phyloP scores from a whole-genome alignment of 441 rosid species.

The Adansonia grandidieri region DNA sequence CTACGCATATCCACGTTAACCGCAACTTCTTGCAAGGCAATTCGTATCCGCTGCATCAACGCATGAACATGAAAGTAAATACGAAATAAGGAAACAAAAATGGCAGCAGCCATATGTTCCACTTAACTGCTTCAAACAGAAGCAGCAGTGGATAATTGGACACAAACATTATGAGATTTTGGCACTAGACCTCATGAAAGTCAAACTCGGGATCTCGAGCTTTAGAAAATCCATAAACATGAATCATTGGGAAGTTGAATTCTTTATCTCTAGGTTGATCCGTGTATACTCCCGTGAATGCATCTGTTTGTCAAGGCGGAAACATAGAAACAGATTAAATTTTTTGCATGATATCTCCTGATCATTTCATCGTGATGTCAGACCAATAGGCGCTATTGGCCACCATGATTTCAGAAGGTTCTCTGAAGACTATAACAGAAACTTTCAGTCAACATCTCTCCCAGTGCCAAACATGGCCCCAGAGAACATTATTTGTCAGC shows the following conservation, averaged over 20 bases:
- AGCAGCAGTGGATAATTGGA: not conserved
- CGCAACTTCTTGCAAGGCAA: constrained; percentile 67
- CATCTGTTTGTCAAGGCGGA: constrained; percentile 49
- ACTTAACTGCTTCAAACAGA: not conserved
- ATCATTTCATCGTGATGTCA: not conserved
- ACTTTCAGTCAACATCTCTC: not conserved
- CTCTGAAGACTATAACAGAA: not conserved
- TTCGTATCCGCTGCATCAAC: constrained; percentile 73
- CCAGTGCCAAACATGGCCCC: not conserved
- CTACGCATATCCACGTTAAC: constrained; percentile 72
- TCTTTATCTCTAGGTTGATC: constrained; percentile 43
- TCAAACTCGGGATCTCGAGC: constrained; percentile 89
- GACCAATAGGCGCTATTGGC: not conserved
- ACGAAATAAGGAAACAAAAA: not conserved
- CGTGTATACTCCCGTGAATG: constrained; percentile 69
- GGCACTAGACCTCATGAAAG: constrained; percentile 59
- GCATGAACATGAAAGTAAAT: constrained; percentile 12
- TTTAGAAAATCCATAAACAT: constrained; percentile 91
- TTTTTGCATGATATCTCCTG: constrained; percentile 3
- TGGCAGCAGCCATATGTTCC: not conserved
- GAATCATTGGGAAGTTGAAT: constrained; percentile 62
- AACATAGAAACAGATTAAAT: not conserved
- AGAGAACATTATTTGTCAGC: constrained; percentile 3
- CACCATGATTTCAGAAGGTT: not conserved
- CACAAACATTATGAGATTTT: not conserved